Base-by-base conservation (phyloP, 805 yeast species). In the Kluyveromyces siamensis region DNA sequence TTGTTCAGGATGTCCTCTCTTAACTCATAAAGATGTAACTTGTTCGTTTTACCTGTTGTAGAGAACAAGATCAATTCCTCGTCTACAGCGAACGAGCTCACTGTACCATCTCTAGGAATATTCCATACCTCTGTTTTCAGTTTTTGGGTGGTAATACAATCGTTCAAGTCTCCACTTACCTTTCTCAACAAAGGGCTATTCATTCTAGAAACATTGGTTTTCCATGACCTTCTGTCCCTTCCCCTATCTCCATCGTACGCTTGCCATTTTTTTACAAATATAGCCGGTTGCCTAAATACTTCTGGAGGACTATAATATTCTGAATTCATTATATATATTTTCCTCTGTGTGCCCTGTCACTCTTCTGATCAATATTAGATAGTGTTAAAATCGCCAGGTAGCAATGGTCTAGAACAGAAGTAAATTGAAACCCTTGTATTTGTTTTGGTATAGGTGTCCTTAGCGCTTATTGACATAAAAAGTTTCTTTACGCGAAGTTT, bases 121-220 rank as follows among this genome's bases (percentile, higher is more conserved):
- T 50, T 47, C 62, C 62, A 63, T 43, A 55, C 62, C 27, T 57
- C 58, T 5, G 65, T 59, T 37, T 48, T 48, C 11, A 63, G 50
- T 49, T 58, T 62, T 43, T 53, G 54, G 0, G 66, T 59, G 2
- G 56, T 54, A 39, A 56, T 59, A 42, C 45, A 58, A 44, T 60
- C 67, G 47, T 63, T 62, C 44, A 51, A 58, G 27, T 62, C 63
- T 16, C 60, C 60, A 2, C 64, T 59, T 8, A 54, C 59, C 44
- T 57, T 60, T 39, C 65, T 52, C 41, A 63, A 47, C 30, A 51
- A 46, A 13, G 61, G 56, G 7, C 60, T 56, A n/a, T 55, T 53
- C 30, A 57, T 42, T 21, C 51, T 50, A 5, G 59, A 48, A 13
- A 49, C 48, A 40, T 56, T 54, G n/a, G 49, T 55, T 27, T 53